Base-by-base conservation (phyloP, 495 filamentous ascomycete genomes). In the Sphaerosporella brunnea region DNA sequence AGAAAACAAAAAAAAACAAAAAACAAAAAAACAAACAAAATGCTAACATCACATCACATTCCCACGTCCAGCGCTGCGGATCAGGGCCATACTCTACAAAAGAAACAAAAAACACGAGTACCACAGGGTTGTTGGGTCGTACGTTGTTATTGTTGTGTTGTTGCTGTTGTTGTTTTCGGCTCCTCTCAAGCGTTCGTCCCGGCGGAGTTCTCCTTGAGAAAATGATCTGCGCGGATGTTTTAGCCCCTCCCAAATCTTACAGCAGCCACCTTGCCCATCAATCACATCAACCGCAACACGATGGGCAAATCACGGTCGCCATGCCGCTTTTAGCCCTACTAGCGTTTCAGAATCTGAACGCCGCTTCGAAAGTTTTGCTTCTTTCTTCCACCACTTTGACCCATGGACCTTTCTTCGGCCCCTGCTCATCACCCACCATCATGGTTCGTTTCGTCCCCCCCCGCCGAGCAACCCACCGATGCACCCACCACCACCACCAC, bases 281-380 rank as follows among this genome's bases (percentile, higher is more conserved):
- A 32, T 32, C 28, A 32, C 13, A 32, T 32, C 28, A 32, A 13
- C 7, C 28, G 28, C 28, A 13, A 32, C n/a, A n/a, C 28, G 5
- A 32, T 28, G 43, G 43, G 43, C 43, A 46, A 36, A 43, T 43
- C 40, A 43, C 40, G 40, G 40, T 43, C 40, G 18, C 40, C 13
- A 43, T 43, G 7, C 40, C 40, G 13, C 21, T 25, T 43, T 43
- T 7, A 36, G 43, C 11, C 19, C 23, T 15, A n/a, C 43, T 35
- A 46, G 19, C 43, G 43, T 46, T 46, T 46, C 43, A 46, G 43
- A 46, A 34, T 20, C 18, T 36, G 13, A 34, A 10, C 23, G 18
- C 41, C 8, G 41, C 20, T 24, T 30, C 21, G 26, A 46, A 46
- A 46, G 20, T 46, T 36, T 46, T 46, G 43, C 43, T 46, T 36